These are phyloP conservation scores for Rhizopus arrhizus DNA, from an alignment of 371 early-diverging fungal genomes.

Conservation along the genomic window DNA sequence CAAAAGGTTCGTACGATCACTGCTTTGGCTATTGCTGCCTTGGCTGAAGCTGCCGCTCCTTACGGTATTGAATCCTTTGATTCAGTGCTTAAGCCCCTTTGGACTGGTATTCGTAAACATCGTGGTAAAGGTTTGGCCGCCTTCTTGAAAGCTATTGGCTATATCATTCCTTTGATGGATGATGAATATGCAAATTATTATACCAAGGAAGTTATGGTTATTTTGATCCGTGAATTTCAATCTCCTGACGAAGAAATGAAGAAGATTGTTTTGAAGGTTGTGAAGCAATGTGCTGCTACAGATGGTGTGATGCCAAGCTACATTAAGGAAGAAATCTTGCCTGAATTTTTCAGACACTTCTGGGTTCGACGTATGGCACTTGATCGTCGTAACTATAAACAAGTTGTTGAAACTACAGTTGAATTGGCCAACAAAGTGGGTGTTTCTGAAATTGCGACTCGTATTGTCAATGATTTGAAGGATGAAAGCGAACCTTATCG, in stretches of 20 bases:
- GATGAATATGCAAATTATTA: conserved; percentile 91
- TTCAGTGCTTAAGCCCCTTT: conserved; percentile 85
- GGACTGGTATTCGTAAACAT: conserved; percentile 92
- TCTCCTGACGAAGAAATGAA: conserved; percentile 98
- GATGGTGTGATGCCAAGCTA: conserved; percentile 88
- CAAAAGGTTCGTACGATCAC: conserved; percentile 95
- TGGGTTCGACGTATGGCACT: conserved; percentile 98
- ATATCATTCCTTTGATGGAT: conserved; percentile 97
- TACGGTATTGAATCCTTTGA: conserved; percentile 98
- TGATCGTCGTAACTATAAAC: conserved; percentile 89
- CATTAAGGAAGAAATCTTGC: conserved; percentile 87
- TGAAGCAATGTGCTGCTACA: conserved; percentile 94
- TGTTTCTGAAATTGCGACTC: conserved; percentile 82
- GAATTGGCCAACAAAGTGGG: conserved; percentile 94
- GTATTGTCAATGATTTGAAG: conserved; percentile 89
- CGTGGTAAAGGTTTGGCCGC: conserved; percentile 97
- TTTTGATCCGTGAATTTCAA: conserved; percentile 94
- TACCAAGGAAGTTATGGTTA: conserved; percentile 90
- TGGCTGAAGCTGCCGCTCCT: conserved; percentile 97
- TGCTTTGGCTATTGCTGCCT: conserved; percentile 90
- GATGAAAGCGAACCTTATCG: conserved; percentile 95
- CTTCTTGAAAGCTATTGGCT: conserved; percentile 96
- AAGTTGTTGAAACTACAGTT: conserved; percentile 94
- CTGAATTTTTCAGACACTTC: conserved; percentile 94
- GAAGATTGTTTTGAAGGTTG: conserved; percentile 95